phyloP scores from a whole-genome alignment of 2,329 filamentous ascomycete genomes.

The Trichoderma afroharzianum region DNA sequence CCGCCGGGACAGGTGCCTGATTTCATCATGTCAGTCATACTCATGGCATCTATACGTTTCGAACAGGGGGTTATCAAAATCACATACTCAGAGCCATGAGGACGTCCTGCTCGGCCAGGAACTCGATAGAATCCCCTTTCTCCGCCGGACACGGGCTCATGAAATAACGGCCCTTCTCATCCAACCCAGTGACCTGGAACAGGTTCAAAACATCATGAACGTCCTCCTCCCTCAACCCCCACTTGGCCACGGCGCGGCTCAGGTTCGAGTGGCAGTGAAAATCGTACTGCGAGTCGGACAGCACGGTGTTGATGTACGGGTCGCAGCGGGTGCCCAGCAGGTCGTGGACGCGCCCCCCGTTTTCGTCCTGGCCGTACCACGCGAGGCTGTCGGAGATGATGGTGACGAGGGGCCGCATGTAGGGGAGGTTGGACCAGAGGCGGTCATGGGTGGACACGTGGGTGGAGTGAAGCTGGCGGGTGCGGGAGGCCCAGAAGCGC shows the following conservation, averaged over 20 bases:
- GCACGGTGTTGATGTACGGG: constrained; percentile 74
- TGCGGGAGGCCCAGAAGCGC: constrained; percentile 77
- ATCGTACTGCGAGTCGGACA: constrained; percentile 69
- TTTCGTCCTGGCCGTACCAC: constrained; percentile 57
- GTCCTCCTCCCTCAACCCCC: constrained; percentile 66
- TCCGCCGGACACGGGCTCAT: constrained; percentile 63
- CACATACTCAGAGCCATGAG: constrained; percentile 54
- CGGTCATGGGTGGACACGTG: constrained; percentile 70
- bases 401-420: constrained; percentile 69
- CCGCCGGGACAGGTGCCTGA: constrained; percentile 71
- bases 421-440: constrained; percentile 75
- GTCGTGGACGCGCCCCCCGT: constrained; percentile 70
- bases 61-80: neutral
- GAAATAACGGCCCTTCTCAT: constrained; percentile 69
- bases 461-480: constrained; percentile 71
- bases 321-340: constrained; percentile 79
- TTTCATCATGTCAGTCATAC: neutral
- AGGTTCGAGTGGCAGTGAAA: constrained; percentile 85
- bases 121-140: constrained; percentile 62
- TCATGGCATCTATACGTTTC: neutral
- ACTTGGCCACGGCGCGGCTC: constrained; percentile 65
- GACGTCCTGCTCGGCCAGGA: constrained; percentile 76
- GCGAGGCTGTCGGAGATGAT: constrained; percentile 65
- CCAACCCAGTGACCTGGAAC: constrained; percentile 79
- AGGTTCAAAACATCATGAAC: constrained; percentile 84